Base-by-base conservation (phyloP, 164 flowering plant species). In the Tetracentron sinense region DNA sequence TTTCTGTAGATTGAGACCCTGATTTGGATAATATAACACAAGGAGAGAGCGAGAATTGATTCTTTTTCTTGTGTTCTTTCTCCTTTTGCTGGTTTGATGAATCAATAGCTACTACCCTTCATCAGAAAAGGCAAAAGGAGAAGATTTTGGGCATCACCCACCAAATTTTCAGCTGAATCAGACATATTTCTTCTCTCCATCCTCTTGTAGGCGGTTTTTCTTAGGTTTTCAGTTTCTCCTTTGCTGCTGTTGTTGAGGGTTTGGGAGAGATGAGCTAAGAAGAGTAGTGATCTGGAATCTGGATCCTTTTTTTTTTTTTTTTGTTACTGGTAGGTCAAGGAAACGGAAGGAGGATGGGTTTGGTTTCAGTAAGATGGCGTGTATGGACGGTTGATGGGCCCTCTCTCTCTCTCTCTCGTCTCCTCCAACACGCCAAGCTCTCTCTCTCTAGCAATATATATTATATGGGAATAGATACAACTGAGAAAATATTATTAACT, bases 301-400 rank as follows among this genome's bases (percentile, higher is more conserved):
- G 20, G 71, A 27, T 62, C 26, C 29, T 38, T 27, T 48, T 58
- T 33, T 33, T 49, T 54, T 63, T 31, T 68, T 48, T 70, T 64
- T 77, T 77, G 79, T 74, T 77, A 72, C 75, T 85, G 83, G 84
- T 85, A 77, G 89, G 90, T 85, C 80, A 77, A 68, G 69, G 69
- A 64, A 68, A 75, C 42, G 74, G 81, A 58, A 73, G 49, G 71
- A 65, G 66, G 70, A 74, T 69, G 81, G 79, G 76, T 70, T 51
- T 51, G 69, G 72, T 79, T 74, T 75, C 76, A 74, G 76, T 74
- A 69, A 74, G 87, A 81, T 80, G 78, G 87, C 89, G 81, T 82
- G 88, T 76, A 79, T 75, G 85, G 89, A 85, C 85, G 83, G 90
- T 84, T 83, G 58, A 53, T 78, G 85, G 89, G 70, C 14, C 93